Evolutionary conservation across 306 rosid species (phyloP).

Genomic region (cucumber (Cucumis sativus)): DNA sequence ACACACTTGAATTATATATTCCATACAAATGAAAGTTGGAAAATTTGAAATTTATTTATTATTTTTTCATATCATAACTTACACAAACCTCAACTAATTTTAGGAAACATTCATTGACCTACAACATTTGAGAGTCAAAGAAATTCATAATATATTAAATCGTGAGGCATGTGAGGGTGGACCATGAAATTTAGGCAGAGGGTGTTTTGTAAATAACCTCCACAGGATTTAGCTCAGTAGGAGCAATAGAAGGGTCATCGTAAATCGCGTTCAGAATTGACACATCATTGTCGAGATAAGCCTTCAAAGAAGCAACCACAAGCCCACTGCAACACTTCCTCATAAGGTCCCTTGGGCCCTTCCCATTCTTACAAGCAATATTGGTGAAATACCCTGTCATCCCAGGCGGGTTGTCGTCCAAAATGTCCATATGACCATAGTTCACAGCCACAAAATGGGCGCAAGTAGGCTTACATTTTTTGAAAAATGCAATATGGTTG

Average conservation of each 20-base stretch:
- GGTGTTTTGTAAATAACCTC: neutral
- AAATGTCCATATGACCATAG: slow-evolving; percentile 58
- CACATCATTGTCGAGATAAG: slow-evolving; percentile 13
- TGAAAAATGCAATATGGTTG: slow-evolving; percentile 40
- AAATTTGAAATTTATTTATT: too few relatives aligned
- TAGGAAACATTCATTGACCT: too few relatives aligned
- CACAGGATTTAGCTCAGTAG: slow-evolving; percentile 22
- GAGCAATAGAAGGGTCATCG: slow-evolving; percentile 26
- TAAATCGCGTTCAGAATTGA: slow-evolving; percentile 22
- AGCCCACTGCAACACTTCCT: slow-evolving; percentile 45
- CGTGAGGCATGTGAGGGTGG: too few relatives aligned
- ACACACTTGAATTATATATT: too few relatives aligned
- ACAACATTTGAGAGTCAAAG: too few relatives aligned
- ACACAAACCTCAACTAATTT: too few relatives aligned
- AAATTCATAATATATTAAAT: too few relatives aligned
- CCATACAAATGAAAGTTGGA: too few relatives aligned
- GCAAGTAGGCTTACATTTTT: slow-evolving; percentile 40
- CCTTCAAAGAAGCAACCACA: slow-evolving; percentile 38
- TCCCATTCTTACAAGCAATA: slow-evolving; percentile 37
- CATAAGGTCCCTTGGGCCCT: slow-evolving; percentile 26
- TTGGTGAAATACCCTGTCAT: neutral
- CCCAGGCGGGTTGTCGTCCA: slow-evolving; percentile 26
- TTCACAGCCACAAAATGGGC: slow-evolving; percentile 39
- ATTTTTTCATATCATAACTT: too few relatives aligned
- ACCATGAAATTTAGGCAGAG: neutral